phyloP scores from a whole-genome alignment of 495 filamentous ascomycete genomes.

The Podospora pseudoanserina region DNA sequence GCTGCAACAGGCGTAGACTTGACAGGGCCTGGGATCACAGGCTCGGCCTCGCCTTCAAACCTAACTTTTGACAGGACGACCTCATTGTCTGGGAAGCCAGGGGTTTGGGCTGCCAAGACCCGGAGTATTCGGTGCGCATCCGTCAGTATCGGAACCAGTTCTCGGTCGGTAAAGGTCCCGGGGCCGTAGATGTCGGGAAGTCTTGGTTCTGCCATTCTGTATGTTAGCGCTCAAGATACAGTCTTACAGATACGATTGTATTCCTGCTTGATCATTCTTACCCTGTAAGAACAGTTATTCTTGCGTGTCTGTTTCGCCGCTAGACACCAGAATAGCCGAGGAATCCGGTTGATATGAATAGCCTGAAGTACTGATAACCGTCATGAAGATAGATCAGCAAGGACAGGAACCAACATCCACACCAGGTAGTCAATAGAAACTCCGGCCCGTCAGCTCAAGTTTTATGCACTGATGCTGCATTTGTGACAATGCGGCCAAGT shows the following conservation, averaged over 20 bases:
- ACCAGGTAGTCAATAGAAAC: not conserved
- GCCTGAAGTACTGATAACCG: not conserved
- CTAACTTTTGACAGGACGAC: slow-evolving; percentile 20
- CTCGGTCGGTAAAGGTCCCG: slow-evolving; percentile 24
- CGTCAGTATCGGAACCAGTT: slow-evolving; percentile 18
- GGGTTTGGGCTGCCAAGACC: slow-evolving; percentile 22
- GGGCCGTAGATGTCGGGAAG: slow-evolving; percentile 27
- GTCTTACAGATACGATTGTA: too few relatives aligned
- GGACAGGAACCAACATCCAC: not conserved
- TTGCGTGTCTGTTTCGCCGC: not conserved
- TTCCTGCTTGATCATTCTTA: too few relatives aligned
- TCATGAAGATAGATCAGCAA: not conserved
- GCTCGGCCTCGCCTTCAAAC: slow-evolving; percentile 27
- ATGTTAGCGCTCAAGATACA: not conserved
- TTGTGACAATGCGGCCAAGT: not conserved
- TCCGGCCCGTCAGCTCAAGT: not conserved
- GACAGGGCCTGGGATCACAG: slow-evolving; percentile 29
- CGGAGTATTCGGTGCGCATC: slow-evolving; percentile 28
- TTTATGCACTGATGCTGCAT: not conserved
- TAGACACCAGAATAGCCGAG: not conserved
- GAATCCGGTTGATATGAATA: not conserved
- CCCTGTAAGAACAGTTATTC: too few relatives aligned
- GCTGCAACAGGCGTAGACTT: slow-evolving; percentile 30
- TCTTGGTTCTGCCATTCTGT: not conserved
- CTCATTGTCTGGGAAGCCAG: slow-evolving; percentile 26